These are phyloP conservation scores for Kazachstania psychrophila DNA, from an alignment of 805 yeast genomes.

Conservation along the genomic window DNA sequence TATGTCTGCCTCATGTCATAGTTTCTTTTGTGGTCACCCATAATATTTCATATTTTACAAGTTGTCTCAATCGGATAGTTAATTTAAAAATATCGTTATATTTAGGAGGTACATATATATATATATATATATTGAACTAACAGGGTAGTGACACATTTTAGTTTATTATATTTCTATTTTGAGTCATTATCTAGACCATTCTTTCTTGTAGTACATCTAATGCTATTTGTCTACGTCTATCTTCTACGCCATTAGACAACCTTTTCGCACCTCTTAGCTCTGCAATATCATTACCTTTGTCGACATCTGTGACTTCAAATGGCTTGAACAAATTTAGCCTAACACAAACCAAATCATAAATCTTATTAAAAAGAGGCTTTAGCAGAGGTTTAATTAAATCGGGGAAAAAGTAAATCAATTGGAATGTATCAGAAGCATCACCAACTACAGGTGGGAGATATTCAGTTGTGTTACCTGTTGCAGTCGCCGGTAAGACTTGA, in stretches of 20 bases:
- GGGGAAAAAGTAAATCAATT: slow-evolving; percentile 79
- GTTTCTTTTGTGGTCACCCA: no score
- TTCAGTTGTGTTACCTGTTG: slow-evolving; percentile 15
- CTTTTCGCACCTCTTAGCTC: slow-evolving; percentile 40
- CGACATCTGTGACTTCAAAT: slow-evolving; percentile 60
- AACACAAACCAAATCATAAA: slow-evolving; percentile 32
- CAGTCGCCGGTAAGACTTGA: slow-evolving; percentile 38
- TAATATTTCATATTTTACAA: no score
- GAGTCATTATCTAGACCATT: slow-evolving; percentile 30
- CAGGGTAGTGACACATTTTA: no score
- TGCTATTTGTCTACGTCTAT: slow-evolving; percentile 70
- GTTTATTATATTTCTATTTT: no score
- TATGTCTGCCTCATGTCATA: no score
- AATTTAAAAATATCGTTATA: no score
- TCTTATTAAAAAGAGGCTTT: slow-evolving; percentile 39
- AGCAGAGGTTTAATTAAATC: slow-evolving; percentile 43
- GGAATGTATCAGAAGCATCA: slow-evolving; percentile 86
- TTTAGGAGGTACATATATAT: no score
- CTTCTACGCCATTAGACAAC: slow-evolving; percentile 39
- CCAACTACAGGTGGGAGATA: slow-evolving; percentile 34
- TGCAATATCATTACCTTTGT: slow-evolving; percentile 64
- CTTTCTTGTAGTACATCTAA: slow-evolving; percentile 65
- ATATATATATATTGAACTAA: no score
- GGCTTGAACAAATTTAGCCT: slow-evolving; percentile 45
- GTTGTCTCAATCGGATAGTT: no score